Percentiles rank a stretch among this genome's conserved stretches.
phyloP scores from a whole-genome alignment of 768 basidiomycete species.

The Leucogyrophana mollusca region DNA sequence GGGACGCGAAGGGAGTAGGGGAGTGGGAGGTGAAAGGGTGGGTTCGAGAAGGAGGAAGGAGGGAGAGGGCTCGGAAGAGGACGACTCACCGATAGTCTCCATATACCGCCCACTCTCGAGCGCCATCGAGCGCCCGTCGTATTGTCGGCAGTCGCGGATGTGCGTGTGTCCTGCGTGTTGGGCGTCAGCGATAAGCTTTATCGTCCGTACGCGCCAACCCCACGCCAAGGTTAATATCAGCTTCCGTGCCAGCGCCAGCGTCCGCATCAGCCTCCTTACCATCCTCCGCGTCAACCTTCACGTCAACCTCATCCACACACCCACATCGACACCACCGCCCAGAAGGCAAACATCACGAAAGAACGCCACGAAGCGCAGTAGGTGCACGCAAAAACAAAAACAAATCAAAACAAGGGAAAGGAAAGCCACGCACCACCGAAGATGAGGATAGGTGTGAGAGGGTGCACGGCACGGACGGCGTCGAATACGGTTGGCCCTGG shows the following conservation, averaged over 20 bases:
- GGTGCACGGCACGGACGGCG: constrained; percentile 71
- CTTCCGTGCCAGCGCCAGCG: too few relatives aligned
- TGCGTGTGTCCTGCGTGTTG: constrained; percentile 58
- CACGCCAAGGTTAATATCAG: too few relatives aligned
- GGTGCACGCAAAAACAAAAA: not conserved
- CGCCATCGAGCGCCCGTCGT: constrained; percentile 72
- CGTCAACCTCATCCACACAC: too few relatives aligned
- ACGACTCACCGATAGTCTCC: constrained; percentile 77
- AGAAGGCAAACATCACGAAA: too few relatives aligned
- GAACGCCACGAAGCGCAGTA: too few relatives aligned
- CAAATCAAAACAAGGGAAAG: not conserved
- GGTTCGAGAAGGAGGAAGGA: not conserved
- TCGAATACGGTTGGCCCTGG: constrained; percentile 72
- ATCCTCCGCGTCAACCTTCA: too few relatives aligned
- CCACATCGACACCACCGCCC: too few relatives aligned
- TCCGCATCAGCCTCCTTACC: too few relatives aligned
- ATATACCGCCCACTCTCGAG: constrained; percentile 87
- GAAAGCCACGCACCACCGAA: constrained; percentile 56
- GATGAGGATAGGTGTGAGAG: constrained; percentile 76
- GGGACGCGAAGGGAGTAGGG: too few relatives aligned
- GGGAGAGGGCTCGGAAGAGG: not conserved
- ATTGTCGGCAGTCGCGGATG: constrained; percentile 74
- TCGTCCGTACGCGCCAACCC: too few relatives aligned
- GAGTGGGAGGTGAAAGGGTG: too few relatives aligned
- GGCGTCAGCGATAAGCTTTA: too few relatives aligned